Base-by-base conservation (phyloP, 106 monocot species). In the Acorus calamus region DNA sequence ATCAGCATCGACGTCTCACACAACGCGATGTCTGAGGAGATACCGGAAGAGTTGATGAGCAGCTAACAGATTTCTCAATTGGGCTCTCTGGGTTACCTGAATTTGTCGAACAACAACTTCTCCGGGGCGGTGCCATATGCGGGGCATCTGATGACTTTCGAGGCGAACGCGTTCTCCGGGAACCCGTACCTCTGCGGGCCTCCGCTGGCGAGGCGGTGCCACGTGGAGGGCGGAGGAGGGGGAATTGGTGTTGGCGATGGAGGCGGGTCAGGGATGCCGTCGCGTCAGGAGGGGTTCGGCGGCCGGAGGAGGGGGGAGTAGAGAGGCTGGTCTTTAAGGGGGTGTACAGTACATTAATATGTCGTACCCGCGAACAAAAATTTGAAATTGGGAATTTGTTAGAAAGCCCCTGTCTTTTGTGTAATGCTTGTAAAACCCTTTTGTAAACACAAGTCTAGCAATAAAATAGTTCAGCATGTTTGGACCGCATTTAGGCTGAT, bases 81-180 rank as follows among this genome's bases (percentile, higher is more conserved):
- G 50, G 51, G 44, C 50, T 69, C 53, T 45, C 6, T 69, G 47
- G 9, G 14, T 8, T 52, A 42, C 11, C 69, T 61, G 13, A 69
- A 69, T 44, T 53, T 69, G 51, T 69, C 59, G 10, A 60, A 61
- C 51, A 69, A 69, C 50, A 69, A 69, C 52, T 61, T 69, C 43
- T 69, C 51, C 3, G 69, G 60, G 2, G 45, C 7, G 60, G 61
- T 60, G 0, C 69, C 69, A 10, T 12, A 43, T 10, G 4, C 50
- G 7, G 69, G 59, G 28, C 69, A 69, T 9, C 12, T 69, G 9
- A 11, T 42, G 6, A 69, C 60, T n/a, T 69, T 69, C 11, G 45
- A 11, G 44, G 69, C 50, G 8, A 60, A 59, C 0, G 13, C 69
- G 10, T 69, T 44, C 69, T 52, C 10, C 6, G 52, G 60, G 3